Percentiles rank a stretch among this genome's conserved stretches.
Conservation (phyloP, 2,329 filamentous ascomycete genomes). For the Hypoxylon sp. region DNA sequence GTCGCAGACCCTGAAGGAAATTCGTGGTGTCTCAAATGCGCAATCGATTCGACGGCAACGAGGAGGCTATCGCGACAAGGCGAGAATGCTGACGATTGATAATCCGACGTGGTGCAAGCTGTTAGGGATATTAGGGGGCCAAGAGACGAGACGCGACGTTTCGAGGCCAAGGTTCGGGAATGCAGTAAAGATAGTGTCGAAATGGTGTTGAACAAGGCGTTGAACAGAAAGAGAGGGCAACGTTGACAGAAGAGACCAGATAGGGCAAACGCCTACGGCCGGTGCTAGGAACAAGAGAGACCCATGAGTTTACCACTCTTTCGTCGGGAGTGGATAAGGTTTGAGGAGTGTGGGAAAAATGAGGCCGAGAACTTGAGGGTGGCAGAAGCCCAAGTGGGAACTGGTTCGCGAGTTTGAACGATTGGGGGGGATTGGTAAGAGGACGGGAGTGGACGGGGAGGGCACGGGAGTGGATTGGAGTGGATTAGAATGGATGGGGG, state of each 20-base stretch:
- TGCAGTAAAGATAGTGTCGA: slow-evolving; percentile 28
- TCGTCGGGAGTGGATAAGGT: slow-evolving; percentile 34
- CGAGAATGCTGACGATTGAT: slow-evolving; percentile 23
- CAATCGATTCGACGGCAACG: slow-evolving; percentile 30
- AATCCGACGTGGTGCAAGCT: slow-evolving; percentile 15
- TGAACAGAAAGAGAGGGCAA: slow-evolving; percentile 30
- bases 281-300: slow-evolving; percentile 38
- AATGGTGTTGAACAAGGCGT: slow-evolving; percentile 18
- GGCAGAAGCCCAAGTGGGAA: slow-evolving; percentile 44
- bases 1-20: slow-evolving; percentile 39
- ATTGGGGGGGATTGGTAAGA: slow-evolving; percentile 28
- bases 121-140: slow-evolving; percentile 30
- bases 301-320: slow-evolving; percentile 37
- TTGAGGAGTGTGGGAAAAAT: slow-evolving; percentile 43
- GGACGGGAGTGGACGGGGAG: slow-evolving; percentile 39
- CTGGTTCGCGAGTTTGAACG: slow-evolving; percentile 41
- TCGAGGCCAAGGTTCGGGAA: slow-evolving; percentile 31
- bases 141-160: slow-evolving; percentile 32
- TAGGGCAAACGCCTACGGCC: slow-evolving; percentile 35
- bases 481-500: slow-evolving; percentile 22
- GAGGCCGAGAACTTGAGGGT: slow-evolving; percentile 47
- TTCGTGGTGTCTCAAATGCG: slow-evolving; percentile 24
- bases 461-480: slow-evolving; percentile 23
- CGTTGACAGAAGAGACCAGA: slow-evolving; percentile 39
- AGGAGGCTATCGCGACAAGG: slow-evolving; percentile 24